Conservation (phyloP, 257 asterid genomes). For the Fraxinus anomala region DNA sequence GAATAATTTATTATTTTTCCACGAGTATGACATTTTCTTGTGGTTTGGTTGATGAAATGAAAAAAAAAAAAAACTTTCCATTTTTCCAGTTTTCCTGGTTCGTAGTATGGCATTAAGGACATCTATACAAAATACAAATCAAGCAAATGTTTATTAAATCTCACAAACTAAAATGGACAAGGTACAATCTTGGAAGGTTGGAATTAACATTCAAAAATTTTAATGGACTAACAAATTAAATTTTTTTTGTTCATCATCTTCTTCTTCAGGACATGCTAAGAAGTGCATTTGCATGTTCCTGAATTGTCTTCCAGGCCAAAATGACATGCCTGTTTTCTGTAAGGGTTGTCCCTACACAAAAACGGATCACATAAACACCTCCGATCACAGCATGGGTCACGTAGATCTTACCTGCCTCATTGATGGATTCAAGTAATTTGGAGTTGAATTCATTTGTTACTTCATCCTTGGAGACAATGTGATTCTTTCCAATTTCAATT, state of each 20-base stretch:
- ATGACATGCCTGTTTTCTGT: conserved; percentile 64
- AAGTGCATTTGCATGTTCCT: conserved; percentile 57
- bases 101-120: background rate
- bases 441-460: conserved; percentile 52
- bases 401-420: conserved; percentile 58
- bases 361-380: conserved; percentile 58
- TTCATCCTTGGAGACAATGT: conserved; percentile 30
- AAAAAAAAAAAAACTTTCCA: background rate
- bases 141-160: background rate
- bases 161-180: background rate
- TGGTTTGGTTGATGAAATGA: conserved; percentile 1
- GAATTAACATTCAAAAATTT: background rate
- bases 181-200: background rate
- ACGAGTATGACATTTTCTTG: background rate
- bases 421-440: conserved; percentile 56
- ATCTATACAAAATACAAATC: background rate
- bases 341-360: conserved; percentile 64
- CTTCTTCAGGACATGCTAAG: conserved; percentile 29
- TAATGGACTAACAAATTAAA: background rate
- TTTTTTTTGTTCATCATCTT: background rate
- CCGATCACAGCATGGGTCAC: conserved; percentile 76
- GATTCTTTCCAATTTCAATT: conserved; percentile 31
- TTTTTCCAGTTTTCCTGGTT: background rate
- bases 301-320: conserved; percentile 67
- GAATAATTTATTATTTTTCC: background rate